phyloP scores from a whole-genome alignment of 805 yeast species.

The Saccharomyces cerevisiae region DNA sequence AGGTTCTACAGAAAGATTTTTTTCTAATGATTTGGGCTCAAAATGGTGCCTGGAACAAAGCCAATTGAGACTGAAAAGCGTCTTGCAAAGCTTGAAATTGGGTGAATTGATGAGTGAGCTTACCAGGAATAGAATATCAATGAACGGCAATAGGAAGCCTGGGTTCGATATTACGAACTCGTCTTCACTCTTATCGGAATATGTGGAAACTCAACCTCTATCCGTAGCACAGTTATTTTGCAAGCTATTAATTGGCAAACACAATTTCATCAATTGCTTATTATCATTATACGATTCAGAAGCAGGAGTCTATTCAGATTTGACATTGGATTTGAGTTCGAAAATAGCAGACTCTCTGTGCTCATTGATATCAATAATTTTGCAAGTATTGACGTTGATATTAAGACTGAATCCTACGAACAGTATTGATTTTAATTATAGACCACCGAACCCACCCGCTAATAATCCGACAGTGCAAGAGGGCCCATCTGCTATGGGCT shows the following conservation, averaged over 20 bases:
- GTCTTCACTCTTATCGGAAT: neutral
- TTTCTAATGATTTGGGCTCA: constrained; percentile 2
- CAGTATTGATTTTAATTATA: constrained; percentile 21
- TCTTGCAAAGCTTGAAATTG: constrained; percentile 20
- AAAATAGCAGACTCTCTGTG: constrained; percentile 17
- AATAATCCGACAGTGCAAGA: neutral
- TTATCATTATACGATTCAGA: constrained; percentile 11
- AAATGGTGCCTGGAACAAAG: constrained; percentile 28
- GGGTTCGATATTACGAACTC: neutral
- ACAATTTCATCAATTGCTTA: constrained; percentile 13
- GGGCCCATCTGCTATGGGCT: neutral
- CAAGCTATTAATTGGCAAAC: constrained; percentile 15
- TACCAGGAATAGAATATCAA: constrained; percentile 20
- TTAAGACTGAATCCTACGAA: constrained; percentile 27
- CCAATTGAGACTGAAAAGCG: constrained; percentile 14
- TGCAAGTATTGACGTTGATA: constrained; percentile 18
- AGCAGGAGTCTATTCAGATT: constrained; percentile 1
- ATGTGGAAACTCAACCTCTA: neutral
- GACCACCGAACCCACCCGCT: constrained; percentile 7
- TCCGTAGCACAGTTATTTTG: constrained; percentile 11
- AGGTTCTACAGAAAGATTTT: constrained; percentile 11
- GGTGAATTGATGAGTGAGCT: constrained; percentile 21
- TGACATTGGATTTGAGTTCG: constrained; percentile 9
- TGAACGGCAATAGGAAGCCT: constrained; percentile 3
- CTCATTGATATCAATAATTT: constrained; percentile 16